A percentile compares a stretch with the other conserved stretches of the same genome.
These are phyloP conservation scores for Fusarium falciforme DNA, from an alignment of 2,329 filamentous ascomycete species.

Conservation along the genomic window DNA sequence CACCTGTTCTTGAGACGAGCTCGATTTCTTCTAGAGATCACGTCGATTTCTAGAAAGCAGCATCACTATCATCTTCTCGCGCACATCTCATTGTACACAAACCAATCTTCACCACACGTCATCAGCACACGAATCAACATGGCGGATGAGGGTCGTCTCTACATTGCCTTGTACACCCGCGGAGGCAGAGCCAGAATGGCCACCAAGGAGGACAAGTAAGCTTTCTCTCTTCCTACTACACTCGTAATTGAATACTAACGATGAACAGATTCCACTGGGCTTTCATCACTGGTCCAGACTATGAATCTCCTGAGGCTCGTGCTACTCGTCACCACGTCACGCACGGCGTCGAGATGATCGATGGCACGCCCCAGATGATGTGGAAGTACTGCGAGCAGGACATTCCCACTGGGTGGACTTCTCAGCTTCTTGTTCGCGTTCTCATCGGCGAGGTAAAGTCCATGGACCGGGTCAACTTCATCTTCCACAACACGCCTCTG, in stretches of 20 bases:
- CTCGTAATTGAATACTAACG: neutral
- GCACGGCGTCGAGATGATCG: neutral
- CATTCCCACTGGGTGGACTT: neutral
- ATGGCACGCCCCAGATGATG: neutral
- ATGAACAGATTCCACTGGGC: neutral
- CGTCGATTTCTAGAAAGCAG: neutral
- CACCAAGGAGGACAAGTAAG: neutral
- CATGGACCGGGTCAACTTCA: neutral
- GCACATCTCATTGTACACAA: neutral
- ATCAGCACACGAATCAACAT: neutral
- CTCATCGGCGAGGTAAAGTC: neutral
- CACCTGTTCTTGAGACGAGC: neutral
- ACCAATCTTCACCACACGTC: neutral
- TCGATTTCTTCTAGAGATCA: neutral
- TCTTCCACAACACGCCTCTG: neutral
- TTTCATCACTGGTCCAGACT: neutral
- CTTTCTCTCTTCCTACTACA: neutral
- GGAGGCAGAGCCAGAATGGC: neutral
- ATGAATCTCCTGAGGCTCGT: neutral
- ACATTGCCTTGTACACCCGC: neutral
- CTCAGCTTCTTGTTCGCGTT: neutral
- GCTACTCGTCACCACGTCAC: neutral
- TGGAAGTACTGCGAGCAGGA: neutral
- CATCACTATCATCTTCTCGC: neutral
- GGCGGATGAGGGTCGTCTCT: neutral